These are phyloP conservation scores for Aurifilum marmelostoma DNA, from an alignment of 2,329 filamentous ascomycete genomes.

Conservation along the genomic window DNA sequence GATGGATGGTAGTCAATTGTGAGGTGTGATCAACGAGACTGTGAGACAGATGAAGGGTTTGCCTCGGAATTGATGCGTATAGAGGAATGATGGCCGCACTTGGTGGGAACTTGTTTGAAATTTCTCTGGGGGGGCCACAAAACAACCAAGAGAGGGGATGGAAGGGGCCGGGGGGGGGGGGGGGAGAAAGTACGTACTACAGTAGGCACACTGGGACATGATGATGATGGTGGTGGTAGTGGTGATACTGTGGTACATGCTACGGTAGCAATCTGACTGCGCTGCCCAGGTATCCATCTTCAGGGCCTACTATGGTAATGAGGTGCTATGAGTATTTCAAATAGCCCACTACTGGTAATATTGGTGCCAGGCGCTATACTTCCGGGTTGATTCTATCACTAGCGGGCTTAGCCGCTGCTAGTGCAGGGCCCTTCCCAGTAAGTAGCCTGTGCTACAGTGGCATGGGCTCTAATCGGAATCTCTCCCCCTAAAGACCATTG, in stretches of 20 bases:
- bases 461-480: slow-evolving; percentile 1
- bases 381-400: not conserved
- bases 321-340: not conserved
- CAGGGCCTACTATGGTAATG: not conserved
- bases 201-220: not conserved
- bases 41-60: not conserved
- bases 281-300: not conserved
- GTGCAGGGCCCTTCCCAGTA: slow-evolving; percentile 11
- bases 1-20: not conserved
- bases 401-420: slow-evolving; percentile 3
- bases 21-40: not conserved
- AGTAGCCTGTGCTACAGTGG: not conserved
- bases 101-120: not conserved
- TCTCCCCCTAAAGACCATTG: slow-evolving; percentile 8
- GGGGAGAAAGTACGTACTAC: not conserved
- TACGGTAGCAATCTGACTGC: not conserved
- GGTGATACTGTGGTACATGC: not conserved
- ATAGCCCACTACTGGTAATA: not conserved
- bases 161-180: too few relatives aligned
- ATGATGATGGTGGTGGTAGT: too few relatives aligned
- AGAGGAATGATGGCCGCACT: not conserved
- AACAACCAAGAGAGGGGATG: too few relatives aligned
- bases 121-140: not conserved
- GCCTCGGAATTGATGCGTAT: not conserved
- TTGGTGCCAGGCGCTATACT: not conserved